Evolutionary conservation across 192 early-diverging fungal species (phyloP).

Genomic region (Coemansia sp.): DNA sequence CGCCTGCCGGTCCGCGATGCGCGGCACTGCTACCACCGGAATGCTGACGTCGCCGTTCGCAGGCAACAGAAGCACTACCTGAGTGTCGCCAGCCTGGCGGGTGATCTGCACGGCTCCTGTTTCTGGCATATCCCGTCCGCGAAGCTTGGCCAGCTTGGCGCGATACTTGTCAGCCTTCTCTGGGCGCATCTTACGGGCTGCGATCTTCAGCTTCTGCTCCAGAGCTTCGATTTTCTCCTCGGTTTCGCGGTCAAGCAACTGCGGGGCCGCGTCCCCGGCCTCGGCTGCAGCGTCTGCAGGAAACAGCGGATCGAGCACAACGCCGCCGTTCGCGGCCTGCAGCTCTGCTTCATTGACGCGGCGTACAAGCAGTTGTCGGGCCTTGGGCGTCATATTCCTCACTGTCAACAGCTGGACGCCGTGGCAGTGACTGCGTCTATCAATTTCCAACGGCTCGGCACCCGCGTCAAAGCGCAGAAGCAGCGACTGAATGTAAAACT

Average conservation of each 20-base stretch:
- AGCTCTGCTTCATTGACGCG: not conserved
- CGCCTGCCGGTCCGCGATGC: not conserved
- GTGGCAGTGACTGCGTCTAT: slow-evolving; percentile 55
- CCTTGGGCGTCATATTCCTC: slow-evolving; percentile 80
- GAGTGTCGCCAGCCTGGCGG: slow-evolving; percentile 31
- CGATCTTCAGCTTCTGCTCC: slow-evolving; percentile 98
- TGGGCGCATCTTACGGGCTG: slow-evolving; percentile 76
- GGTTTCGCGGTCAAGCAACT: slow-evolving; percentile 52
- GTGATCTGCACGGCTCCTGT: slow-evolving; percentile 8
- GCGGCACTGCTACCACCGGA: slow-evolving; percentile 29
- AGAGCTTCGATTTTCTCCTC: slow-evolving; percentile 95
- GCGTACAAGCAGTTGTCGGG: slow-evolving; percentile 63
- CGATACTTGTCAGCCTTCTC: slow-evolving; percentile 87
- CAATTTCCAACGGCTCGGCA: slow-evolving; percentile 31
- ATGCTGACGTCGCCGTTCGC: slow-evolving; percentile 31
- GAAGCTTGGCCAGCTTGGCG: slow-evolving; percentile 72
- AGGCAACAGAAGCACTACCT: slow-evolving; percentile 31
- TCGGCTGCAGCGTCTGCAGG: slow-evolving; percentile 18
- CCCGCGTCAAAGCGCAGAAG: slow-evolving; percentile 70
- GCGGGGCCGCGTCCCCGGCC: not conserved
- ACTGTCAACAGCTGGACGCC: slow-evolving; percentile 66
- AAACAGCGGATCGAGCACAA: slow-evolving; percentile 30
- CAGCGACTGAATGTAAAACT: slow-evolving; percentile 76
- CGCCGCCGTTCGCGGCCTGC: not conserved
- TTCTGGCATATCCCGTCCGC: slow-evolving; percentile 12